Conservation (phyloP, 2,329 filamentous ascomycete genomes). For the Leptographium wingfieldii region DNA sequence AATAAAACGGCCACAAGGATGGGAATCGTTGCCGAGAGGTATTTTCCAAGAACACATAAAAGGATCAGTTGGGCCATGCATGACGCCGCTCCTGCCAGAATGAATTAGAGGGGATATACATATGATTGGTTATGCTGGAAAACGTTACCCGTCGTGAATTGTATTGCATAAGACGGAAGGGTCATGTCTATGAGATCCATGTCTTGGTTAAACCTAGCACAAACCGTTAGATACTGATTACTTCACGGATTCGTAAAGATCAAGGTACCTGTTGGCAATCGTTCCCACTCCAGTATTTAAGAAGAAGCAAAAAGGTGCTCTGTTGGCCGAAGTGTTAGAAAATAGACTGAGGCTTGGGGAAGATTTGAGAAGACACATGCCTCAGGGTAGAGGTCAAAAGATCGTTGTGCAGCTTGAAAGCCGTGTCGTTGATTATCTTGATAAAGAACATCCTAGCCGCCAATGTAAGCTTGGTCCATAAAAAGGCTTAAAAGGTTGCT, state of each 20-base stretch:
- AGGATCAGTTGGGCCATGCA: conserved; percentile 1
- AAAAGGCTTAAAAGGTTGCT: neutral
- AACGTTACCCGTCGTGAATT: neutral
- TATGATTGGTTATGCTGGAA: neutral
- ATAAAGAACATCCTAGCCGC: neutral
- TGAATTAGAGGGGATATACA: neutral
- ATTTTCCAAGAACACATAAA: conserved; percentile 25
- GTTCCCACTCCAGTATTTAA: neutral
- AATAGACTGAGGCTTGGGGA: neutral
- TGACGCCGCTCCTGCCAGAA: neutral
- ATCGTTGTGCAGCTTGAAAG: neutral
- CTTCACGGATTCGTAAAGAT: neutral
- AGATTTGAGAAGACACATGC: neutral
- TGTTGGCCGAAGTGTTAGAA: neutral
- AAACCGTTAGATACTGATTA: neutral
- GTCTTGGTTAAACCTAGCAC: neutral
- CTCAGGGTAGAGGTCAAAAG: neutral
- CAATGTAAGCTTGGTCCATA: neutral
- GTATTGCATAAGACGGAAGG: neutral
- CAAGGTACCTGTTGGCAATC: neutral
- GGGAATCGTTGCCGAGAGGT: conserved; percentile 33
- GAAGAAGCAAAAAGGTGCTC: neutral
- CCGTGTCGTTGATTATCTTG: neutral
- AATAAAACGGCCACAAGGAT: conserved; percentile 31
- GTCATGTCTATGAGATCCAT: neutral